phyloP scores from a whole-genome alignment of 164 flowering plant species.

The Chimonanthus praecox region DNA sequence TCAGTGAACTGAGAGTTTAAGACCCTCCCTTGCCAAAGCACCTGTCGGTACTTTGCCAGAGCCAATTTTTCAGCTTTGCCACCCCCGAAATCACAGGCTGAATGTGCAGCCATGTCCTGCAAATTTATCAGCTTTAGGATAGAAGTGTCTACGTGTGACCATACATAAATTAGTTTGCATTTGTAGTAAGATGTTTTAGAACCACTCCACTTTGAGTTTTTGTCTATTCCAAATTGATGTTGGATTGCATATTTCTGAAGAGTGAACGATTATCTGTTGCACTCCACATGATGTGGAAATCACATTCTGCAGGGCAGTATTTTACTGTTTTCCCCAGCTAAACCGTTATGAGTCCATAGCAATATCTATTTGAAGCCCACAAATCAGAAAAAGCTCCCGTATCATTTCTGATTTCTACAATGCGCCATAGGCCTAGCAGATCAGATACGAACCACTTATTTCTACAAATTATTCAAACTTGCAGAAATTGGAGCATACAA shows the following conservation, averaged over 20 bases:
- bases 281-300: background rate
- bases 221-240: background rate
- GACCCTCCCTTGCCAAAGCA: conserved; percentile 92
- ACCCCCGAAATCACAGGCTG: conserved; percentile 99
- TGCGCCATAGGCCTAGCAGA: no score
- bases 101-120: conserved; percentile 99
- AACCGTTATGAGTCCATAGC: no score
- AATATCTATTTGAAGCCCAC: no score
- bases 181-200: background rate
- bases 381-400: no score
- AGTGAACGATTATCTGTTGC: background rate
- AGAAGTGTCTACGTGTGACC: background rate
- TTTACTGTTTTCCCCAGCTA: background rate
- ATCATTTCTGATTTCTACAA: no score
- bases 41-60: conserved; percentile 85
- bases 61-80: conserved; percentile 94
- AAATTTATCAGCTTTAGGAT: background rate
- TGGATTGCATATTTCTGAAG: background rate
- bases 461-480: no score
- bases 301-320: background rate
- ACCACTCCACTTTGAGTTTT: background rate
- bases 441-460: no score
- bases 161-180: background rate
- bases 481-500: no score
- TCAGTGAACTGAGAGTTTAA: conserved; percentile 94